phyloP scores from a whole-genome alignment of 768 basidiomycete species.

The Clitopilus hobsonii region DNA sequence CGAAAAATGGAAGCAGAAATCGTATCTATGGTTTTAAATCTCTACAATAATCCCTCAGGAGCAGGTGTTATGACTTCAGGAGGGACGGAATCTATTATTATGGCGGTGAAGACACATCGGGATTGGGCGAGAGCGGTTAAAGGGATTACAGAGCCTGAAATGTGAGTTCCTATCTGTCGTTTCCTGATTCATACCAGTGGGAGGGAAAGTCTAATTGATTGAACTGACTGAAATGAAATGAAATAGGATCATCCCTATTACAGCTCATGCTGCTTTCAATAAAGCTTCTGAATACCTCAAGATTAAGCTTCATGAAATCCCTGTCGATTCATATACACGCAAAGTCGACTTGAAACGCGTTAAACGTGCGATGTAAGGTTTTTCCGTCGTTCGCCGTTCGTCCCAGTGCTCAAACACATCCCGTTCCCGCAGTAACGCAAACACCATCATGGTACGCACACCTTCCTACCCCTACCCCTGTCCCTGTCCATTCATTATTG shows the following conservation, averaged over 20 bases:
- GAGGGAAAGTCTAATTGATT: no score
- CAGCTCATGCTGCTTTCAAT: constrained; percentile 93
- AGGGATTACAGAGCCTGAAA: constrained; percentile 89
- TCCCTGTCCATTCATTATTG: no score
- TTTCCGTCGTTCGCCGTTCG: constrained; percentile 2
- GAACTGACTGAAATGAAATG: no score
- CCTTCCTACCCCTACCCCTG: background rate
- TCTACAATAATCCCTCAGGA: constrained; percentile 82
- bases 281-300: constrained; percentile 87
- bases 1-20: constrained; percentile 98
- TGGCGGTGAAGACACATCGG: constrained; percentile 91
- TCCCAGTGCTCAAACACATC: background rate
- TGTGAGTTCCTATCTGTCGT: constrained; percentile 50
- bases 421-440: constrained; percentile 55
- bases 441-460: constrained; percentile 75
- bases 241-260: constrained; percentile 79
- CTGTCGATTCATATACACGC: constrained; percentile 73
- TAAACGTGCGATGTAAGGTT: constrained; percentile 78
- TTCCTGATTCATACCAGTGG: no score
- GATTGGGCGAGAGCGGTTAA: constrained; percentile 87
- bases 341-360: constrained; percentile 75
- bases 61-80: constrained; percentile 93
- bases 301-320: constrained; percentile 85
- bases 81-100: constrained; percentile 94
- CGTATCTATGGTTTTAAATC: constrained; percentile 78